phyloP scores from a whole-genome alignment of 2,329 filamentous ascomycete species.

The Lojkania enalia region DNA sequence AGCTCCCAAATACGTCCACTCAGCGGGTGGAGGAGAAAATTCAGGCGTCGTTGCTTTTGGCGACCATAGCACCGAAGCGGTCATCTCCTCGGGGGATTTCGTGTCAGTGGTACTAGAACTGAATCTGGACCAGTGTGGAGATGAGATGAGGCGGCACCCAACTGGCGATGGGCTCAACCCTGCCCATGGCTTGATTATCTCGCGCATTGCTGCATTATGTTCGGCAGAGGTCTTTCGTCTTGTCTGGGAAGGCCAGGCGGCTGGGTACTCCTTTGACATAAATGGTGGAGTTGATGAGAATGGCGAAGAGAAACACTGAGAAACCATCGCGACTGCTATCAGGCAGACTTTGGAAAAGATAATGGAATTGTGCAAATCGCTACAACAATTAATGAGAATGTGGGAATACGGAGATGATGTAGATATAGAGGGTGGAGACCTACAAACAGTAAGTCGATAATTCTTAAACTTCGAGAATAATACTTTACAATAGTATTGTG shows the following conservation, averaged over 20 bases:
- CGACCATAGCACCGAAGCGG: constrained; percentile 25
- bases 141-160: constrained; percentile 21
- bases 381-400: too few species aligned
- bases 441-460: too few species aligned
- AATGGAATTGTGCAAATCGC: too few species aligned
- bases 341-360: too few species aligned
- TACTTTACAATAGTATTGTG: constrained; percentile 1
- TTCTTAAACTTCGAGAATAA: not conserved
- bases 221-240: constrained; percentile 14
- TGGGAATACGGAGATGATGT: too few species aligned
- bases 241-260: too few species aligned
- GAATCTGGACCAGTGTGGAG: constrained; percentile 27
- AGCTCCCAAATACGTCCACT: constrained; percentile 24
- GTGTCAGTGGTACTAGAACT: constrained; percentile 3
- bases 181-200: constrained; percentile 16
- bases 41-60: constrained; percentile 16
- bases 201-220: constrained; percentile 14
- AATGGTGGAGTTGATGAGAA: not conserved
- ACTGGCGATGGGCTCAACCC: constrained; percentile 7
- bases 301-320: not conserved
- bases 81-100: constrained; percentile 21
- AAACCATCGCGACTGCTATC: too few species aligned
- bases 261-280: too few species aligned
- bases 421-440: too few species aligned
- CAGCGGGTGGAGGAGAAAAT: constrained; percentile 24